Percentiles rank a stretch among this genome's conserved stretches.
These are phyloP conservation scores for Beauveria bassiana DNA, from an alignment of 2,329 filamentous ascomycete species.

Conservation along the genomic window DNA sequence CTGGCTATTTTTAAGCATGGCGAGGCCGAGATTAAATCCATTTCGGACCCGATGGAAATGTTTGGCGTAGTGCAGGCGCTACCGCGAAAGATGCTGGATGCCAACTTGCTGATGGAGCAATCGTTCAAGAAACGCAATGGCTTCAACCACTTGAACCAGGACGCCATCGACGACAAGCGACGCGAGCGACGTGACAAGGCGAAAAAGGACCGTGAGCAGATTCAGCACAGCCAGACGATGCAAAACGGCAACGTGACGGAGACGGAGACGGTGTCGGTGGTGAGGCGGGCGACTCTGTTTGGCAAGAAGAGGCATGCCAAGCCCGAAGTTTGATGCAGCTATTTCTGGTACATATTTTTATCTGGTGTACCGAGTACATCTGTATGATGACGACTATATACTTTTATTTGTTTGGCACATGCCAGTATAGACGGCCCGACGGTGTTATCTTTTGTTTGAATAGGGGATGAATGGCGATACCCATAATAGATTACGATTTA, in stretches of 20 bases:
- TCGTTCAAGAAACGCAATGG: constrained; percentile 75
- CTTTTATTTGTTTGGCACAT: constrained; percentile 6
- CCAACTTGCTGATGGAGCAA: constrained; percentile 72
- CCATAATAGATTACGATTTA: constrained; percentile 10
- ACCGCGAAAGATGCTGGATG: constrained; percentile 72
- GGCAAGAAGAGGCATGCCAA: constrained; percentile 30
- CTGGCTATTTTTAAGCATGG: constrained; percentile 86
- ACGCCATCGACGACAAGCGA: constrained; percentile 69
- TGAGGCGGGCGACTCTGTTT: constrained; percentile 35
- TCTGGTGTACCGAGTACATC: constrained; percentile 5
- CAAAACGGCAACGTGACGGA: constrained; percentile 26
- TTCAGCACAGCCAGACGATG: constrained; percentile 19
- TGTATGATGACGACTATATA: constrained; percentile 11
- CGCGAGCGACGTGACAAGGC: constrained; percentile 55
- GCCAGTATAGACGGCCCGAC: background rate
- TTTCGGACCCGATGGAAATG: constrained; percentile 86
- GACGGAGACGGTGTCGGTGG: constrained; percentile 14
- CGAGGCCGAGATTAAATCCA: constrained; percentile 69
- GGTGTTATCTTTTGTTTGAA: constrained; percentile 14
- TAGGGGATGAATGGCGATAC: constrained; percentile 14
- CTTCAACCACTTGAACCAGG: constrained; percentile 74
- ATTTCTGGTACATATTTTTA: constrained; percentile 10
- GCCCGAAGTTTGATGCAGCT: background rate
- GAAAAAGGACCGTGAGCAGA: constrained; percentile 32
- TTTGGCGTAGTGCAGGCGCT: constrained; percentile 89